Evolutionary conservation across 2,329 filamentous ascomycete species (phyloP), one percentile per base, ranked within the genome.

Genomic region (Penicillium griseofulvum): DNA sequence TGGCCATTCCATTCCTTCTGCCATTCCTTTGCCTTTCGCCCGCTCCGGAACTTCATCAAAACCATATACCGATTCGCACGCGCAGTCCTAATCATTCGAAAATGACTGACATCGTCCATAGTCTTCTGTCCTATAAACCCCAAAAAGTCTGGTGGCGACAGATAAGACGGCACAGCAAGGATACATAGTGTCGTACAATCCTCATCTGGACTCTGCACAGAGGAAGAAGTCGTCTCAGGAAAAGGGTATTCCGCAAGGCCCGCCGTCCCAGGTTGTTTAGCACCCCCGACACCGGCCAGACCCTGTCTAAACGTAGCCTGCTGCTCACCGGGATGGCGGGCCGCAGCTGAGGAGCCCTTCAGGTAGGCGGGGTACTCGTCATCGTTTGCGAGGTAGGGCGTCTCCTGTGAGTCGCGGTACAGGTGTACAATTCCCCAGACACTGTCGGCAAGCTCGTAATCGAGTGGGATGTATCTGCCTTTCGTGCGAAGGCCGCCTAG

Each of bases 351-450:
- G 0, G 73, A 74, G 4, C 74, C 73, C 46, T 72, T 72, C 49
- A 75, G 58, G 43, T 73, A 67, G 26, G 71, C 64, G 12, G 74
- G 70, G 51, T 82, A 78, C 42, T 81, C 77, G 54, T 83, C 72
- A 24, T 69, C 65, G 11, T 63, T 65, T 22, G 58, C 78, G 12
- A 91, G 75, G 12, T 79, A 82, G 1, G 84, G 79, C 0, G 87
- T 87, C 71, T 95, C 89, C 55, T 91, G 84, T 2, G 83, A 84
- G 72, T 97, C 93, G 10, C 92, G 85, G 71, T 97, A 99, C 28
- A 99, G 82, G 71, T 97, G 94, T 2, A 99, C 91, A 14, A 97
- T 85, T 1, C 94, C 94, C 88, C 91, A 97, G 39, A 91, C 90
- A 1, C 91, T 81, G 56, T 96, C 88, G 0, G 90, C 91, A 52